Evolutionary conservation across 2,329 filamentous ascomycete species (phyloP).

Genomic region (Nothophaeocryptopus gaeumannii): DNA sequence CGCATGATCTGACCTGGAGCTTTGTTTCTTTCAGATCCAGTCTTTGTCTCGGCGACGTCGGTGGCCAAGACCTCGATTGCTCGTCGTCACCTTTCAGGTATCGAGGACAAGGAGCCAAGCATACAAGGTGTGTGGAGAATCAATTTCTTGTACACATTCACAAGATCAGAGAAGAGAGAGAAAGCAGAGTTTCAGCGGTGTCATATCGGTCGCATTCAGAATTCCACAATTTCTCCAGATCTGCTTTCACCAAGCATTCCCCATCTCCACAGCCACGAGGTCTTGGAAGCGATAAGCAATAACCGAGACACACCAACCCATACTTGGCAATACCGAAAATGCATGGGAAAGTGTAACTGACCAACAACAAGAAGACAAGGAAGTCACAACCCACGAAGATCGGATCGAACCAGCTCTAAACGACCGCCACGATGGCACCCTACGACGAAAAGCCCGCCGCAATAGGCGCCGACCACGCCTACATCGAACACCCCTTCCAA

Average conservation of each 20-base stretch:
- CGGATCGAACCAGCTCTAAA: conserved; percentile 1
- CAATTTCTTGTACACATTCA: no score
- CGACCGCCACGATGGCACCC: conserved; percentile 13
- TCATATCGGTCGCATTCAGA: background rate
- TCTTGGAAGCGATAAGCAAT: background rate
- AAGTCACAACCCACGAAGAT: background rate
- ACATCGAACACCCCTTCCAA: conserved; percentile 21
- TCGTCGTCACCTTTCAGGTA: no score
- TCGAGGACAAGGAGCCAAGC: no score
- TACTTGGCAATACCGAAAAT: background rate
- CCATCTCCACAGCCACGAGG: background rate
- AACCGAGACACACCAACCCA: background rate
- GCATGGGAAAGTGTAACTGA: background rate
- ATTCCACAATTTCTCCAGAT: conserved; percentile 4
- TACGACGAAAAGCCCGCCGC: no score
- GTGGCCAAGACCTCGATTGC: no score
- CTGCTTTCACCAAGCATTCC: background rate
- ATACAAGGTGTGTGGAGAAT: background rate
- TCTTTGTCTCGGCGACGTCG: no score
- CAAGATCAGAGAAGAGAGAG: background rate
- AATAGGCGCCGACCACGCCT: conserved; percentile 10
- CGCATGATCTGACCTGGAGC: no score
- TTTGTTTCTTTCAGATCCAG: no score
- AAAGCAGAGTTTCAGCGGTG: background rate
- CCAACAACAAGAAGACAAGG: no score